These are phyloP conservation scores for Hyaloscypha hepaticicola DNA, from an alignment of 495 filamentous ascomycete genomes.

Conservation along the genomic window DNA sequence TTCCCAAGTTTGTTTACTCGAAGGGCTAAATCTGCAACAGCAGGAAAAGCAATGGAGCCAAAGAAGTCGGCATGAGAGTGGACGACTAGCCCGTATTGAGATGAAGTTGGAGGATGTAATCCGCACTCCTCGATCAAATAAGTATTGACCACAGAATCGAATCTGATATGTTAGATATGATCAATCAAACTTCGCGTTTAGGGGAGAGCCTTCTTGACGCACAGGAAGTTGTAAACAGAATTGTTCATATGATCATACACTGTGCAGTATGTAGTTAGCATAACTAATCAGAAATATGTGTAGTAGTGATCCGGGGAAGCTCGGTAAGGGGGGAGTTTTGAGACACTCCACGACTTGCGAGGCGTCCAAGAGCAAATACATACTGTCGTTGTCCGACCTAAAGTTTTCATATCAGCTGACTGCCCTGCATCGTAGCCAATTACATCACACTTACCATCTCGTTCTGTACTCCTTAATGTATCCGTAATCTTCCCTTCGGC, in stretches of 20 bases:
- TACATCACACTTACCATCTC: conserved; percentile 63
- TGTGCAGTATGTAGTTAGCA: not conserved
- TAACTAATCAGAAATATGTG: no score
- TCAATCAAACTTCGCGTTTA: not conserved
- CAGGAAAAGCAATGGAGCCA: conserved; percentile 77
- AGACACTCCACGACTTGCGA: not conserved
- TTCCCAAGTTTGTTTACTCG: conserved; percentile 80
- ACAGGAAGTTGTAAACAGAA: conserved; percentile 39
- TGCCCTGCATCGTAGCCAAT: not conserved
- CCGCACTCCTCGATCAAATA: conserved; percentile 82
- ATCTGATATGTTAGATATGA: conserved; percentile 34
- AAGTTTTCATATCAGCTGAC: not conserved
- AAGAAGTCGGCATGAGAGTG: conserved; percentile 84
- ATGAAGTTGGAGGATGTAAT: conserved; percentile 65
- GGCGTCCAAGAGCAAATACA: not conserved
- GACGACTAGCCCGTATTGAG: conserved; percentile 79
- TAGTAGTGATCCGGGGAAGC: no score
- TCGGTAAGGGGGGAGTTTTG: no score
- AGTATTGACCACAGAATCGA: conserved; percentile 86
- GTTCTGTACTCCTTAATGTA: conserved; percentile 83
- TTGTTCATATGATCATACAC: conserved; percentile 73
- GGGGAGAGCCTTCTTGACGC: conserved; percentile 50
- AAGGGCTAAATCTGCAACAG: conserved; percentile 75
- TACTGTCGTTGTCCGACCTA: conserved; percentile 86
- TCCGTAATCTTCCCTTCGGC: conserved; percentile 69